phyloP scores from a whole-genome alignment of 2,329 filamentous ascomycete species.

The Geoglossum cookeanum region DNA sequence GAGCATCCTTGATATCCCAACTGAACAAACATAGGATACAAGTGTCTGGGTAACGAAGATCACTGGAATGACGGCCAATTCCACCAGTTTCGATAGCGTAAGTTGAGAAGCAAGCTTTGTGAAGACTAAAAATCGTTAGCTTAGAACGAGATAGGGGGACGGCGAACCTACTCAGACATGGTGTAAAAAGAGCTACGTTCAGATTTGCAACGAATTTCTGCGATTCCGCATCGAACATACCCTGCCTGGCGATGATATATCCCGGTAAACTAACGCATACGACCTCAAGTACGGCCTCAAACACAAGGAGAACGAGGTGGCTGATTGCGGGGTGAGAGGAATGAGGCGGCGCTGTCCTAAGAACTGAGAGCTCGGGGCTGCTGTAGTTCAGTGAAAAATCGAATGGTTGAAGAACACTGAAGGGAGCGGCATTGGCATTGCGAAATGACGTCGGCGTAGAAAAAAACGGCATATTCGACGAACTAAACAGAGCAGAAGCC shows the following conservation, averaged over 20 bases:
- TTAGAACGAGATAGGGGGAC: background rate
- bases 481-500: background rate
- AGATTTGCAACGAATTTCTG: slow-evolving; percentile 95
- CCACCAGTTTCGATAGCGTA: slow-evolving; percentile 72
- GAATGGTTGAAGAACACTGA: background rate
- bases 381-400: background rate
- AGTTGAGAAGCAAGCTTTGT: slow-evolving; percentile 91
- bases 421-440: slow-evolving; percentile 15
- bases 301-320: slow-evolving; percentile 62
- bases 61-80: slow-evolving; percentile 83
- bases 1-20: slow-evolving; percentile 52
- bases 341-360: slow-evolving; percentile 11
- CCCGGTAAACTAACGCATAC: slow-evolving; percentile 88
- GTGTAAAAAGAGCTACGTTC: slow-evolving; percentile 91
- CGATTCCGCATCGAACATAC: slow-evolving; percentile 86
- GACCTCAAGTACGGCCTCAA: slow-evolving; percentile 86
- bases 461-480: slow-evolving; percentile 23
- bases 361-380: background rate
- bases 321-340: slow-evolving; percentile 28
- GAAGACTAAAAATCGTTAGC: slow-evolving; percentile 44
- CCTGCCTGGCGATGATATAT: slow-evolving; percentile 75
- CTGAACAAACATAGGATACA: slow-evolving; percentile 65
- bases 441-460: slow-evolving; percentile 29
- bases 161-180: slow-evolving; percentile 60
- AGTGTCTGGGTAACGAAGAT: slow-evolving; percentile 81